Evolutionary conservation across 305 asterid genomes (phyloP), one percentile per base, ranked within the genome.

Genomic region (Vinca major): DNA sequence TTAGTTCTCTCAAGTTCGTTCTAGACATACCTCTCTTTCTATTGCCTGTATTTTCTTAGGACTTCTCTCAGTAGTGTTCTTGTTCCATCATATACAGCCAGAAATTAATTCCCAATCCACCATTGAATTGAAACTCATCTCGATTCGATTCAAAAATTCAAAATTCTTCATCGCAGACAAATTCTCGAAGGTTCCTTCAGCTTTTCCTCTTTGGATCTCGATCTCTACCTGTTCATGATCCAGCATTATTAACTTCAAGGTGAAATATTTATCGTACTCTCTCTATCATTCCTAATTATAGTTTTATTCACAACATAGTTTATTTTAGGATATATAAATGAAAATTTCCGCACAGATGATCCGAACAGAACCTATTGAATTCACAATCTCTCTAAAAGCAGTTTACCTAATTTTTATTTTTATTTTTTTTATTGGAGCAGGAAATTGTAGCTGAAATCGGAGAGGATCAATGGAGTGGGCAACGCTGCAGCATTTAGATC

Each of bases 401-500:
- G 43, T 16, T 45, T 65, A 45, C 16, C 48, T 13, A 3, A 12
- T 33, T 21, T 1, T n/a, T n/a, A n/a, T n/a, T n/a, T n/a, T n/a
- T n/a, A n/a, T 7, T 47, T 20, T 7, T 13, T 4, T 7, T 14
- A 6, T 65, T 48, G 16, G 8, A 65, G n/a, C 55, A 33, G 49
- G 33, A 36, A 50, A 66, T 1, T 55, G 20, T 12, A n/a, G 7
- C 17, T 47, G 53, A 54, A 71, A 71, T 56, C 17, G 68, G 63
- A 26, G 52, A 20, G 26, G 56, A 71, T 21, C 60, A 66, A 93
- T 93, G 96, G 97, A 93, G 89, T 93, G 99, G 99, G 79, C 97
- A 63, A 83, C 99, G 75, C 85, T 93, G 73, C 97, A 89, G 77
- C 99, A 93, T 85, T 74, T 91, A 87, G 99, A 93, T 89, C 95